Base-by-base conservation (phyloP, 495 filamentous ascomycete species). In the Xylaria venustula region DNA sequence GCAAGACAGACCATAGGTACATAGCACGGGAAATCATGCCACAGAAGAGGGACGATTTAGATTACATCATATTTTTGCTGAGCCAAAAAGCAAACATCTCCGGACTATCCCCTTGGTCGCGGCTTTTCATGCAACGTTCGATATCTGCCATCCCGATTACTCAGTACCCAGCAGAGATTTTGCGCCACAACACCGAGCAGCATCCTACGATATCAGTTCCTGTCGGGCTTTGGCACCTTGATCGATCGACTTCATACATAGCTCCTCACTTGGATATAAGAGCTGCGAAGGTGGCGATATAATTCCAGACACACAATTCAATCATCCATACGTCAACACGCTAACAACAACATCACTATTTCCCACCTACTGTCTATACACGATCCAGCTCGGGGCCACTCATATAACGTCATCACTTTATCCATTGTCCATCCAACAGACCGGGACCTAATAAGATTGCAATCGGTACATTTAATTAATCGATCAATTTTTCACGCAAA, bases 21-120 rank as follows among this genome's bases (percentile, higher is more conserved):
- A 40, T 20, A n/a, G 37, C 37, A 15, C 54, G 28, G 42, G 19
- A 53, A 52, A 60, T 60, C 57, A 60, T 60, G 57, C 57, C 28
- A 52, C 17, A 17, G 34, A 42, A 28, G n/a, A 46, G 12, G 20
- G 22, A 19, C 15, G 22, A 42, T 26, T 32, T 25, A 11, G 4
- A 54, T 54, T 60, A 60, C 57, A 60, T 60, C 57, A 60, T 60
- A 34, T 44, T 7, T n/a, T 30, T 50, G 23, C 4, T 15, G 14
- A 6, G 41, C n/a, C 3, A 20, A 44, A 15, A 44, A 20, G 19
- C 6, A 44, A n/a, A 19, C 51, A 47, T 34, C 25, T 15, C 54
- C 54, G 54, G 42, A n/a, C 32, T 25, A 22, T 45, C 37, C 44
- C 28, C 54, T 30, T 30, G 7, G 11, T 11, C 5, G 5, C 30